These are phyloP conservation scores for Corymbia calophylla DNA, from an alignment of 441 rosid species.

Conservation along the genomic window DNA sequence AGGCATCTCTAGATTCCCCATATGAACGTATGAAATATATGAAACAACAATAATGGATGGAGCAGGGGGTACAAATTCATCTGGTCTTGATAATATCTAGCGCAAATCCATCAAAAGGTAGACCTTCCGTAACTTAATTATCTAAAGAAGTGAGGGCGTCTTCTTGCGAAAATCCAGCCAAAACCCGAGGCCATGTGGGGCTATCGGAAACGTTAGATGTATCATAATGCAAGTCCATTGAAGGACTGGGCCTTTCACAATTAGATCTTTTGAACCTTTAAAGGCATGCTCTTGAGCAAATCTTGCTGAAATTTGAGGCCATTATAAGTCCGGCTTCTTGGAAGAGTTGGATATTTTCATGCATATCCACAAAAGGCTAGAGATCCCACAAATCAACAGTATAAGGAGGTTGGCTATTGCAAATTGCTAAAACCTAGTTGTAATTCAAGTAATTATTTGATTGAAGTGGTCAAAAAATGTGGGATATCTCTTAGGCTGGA, in stretches of 20 bases:
- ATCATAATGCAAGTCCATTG: no score
- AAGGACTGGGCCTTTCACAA: no score
- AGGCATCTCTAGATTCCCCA: neutral
- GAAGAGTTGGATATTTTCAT: neutral
- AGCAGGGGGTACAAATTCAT: neutral
- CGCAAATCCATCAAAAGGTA: neutral
- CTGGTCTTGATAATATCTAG: neutral
- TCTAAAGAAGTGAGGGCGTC: neutral
- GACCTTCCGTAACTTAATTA: neutral
- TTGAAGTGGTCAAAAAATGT: neutral
- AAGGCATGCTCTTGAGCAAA: no score
- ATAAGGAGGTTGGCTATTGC: neutral
- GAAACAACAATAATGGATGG: neutral
- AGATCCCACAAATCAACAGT: neutral
- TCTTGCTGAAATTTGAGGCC: no score
- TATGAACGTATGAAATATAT: neutral
- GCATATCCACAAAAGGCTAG: neutral
- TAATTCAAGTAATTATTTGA: neutral
- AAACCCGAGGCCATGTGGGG: neutral
- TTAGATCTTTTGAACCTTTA: no score
- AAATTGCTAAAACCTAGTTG: neutral
- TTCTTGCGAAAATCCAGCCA: neutral
- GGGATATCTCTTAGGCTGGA: neutral
- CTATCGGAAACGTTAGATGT: no score
- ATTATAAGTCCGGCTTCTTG: neutral